These are phyloP conservation scores for maize (Zea mays) DNA, from an alignment of 176 grass and related monocot genomes.

Conservation along the genomic window Zm-B73-REFERENCE-NAM-5.0 NC_050101.1:73130001-73130500, in stretches of 20 bases:
- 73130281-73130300: background rate
- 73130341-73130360: too few relatives aligned
- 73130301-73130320: background rate
- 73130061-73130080: background rate
- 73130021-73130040: background rate
- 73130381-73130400: too few relatives aligned
- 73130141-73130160: background rate
- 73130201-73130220: conserved; percentile 14
- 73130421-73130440: too few relatives aligned
- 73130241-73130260: background rate
- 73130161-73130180: background rate
- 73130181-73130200: conserved; percentile 1
- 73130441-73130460: too few relatives aligned
- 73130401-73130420: too few relatives aligned
- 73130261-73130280: background rate
- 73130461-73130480: too few relatives aligned
- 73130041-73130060: background rate
- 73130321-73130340: background rate
- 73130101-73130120: background rate
- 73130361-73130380: too few relatives aligned
- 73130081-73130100: background rate
- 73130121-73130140: background rate
- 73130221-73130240: background rate
- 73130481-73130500: too few relatives aligned
- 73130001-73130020: background rate